Conservation (phyloP, 768 basidiomycete species). For the Exidia glandulosa region DNA sequence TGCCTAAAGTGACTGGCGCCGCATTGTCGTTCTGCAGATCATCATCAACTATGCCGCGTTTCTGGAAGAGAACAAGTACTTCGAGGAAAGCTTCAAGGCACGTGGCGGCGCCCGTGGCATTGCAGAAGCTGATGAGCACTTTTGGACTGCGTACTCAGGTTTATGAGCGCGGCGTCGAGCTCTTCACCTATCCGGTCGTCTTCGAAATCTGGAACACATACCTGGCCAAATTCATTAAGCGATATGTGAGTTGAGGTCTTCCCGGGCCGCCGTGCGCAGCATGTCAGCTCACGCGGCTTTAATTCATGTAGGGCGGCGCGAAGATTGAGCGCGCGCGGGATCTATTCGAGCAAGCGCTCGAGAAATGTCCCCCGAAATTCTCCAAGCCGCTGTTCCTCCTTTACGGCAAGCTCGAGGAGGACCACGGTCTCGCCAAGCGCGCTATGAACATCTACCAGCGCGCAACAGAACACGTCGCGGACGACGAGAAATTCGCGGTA, state of each 20-base stretch:
- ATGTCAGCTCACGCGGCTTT: neutral
- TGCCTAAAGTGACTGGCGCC: neutral
- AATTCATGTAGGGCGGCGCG: conserved; percentile 58
- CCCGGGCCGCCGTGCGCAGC: neutral
- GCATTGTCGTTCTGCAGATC: conserved; percentile 24
- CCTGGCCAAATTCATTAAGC: conserved; percentile 89
- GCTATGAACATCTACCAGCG: conserved; percentile 95
- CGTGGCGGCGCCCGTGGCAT: conserved; percentile 1
- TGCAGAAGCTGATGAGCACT: neutral
- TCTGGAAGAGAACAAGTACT: conserved; percentile 95
- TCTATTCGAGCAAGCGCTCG: conserved; percentile 93
- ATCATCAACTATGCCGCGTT: conserved; percentile 97
- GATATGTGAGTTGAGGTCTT: conserved; percentile 56
- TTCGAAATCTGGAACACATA: conserved; percentile 99
- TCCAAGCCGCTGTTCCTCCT: conserved; percentile 93
- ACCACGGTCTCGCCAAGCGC: conserved; percentile 87
- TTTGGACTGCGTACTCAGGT: conserved; percentile 36
- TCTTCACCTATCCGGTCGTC: conserved; percentile 95
- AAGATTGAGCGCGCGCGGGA: conserved; percentile 96
- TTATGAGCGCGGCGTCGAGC: conserved; percentile 92
- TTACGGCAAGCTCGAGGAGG: conserved; percentile 94
- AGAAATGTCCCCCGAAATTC: conserved; percentile 90
- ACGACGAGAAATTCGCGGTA: conserved; percentile 93
- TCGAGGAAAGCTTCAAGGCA: conserved; percentile 97
- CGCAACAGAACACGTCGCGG: conserved; percentile 73